Percentiles rank a stretch among this genome's conserved stretches.
Conservation (phyloP, 208 protist species). For the Histomonas meleagridis region DNA sequence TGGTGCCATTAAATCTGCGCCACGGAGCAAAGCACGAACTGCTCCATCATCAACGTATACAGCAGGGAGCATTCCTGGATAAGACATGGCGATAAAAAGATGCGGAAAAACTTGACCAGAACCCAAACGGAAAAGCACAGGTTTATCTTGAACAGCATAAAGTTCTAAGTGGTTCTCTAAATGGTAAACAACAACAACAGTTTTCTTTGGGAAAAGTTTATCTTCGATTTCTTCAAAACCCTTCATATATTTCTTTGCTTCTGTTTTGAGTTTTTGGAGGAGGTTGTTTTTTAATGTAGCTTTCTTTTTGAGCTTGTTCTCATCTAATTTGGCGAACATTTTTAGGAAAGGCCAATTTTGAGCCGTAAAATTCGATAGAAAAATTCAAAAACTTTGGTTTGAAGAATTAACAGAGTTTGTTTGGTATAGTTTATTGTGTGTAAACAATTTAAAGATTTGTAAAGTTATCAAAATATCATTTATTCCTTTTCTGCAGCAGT, state of each 20-base stretch:
- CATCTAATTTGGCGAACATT: not conserved
- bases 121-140: not conserved
- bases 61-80: not conserved
- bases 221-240: not conserved
- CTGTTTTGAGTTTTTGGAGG: not conserved
- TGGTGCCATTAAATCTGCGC: conserved; percentile 6
- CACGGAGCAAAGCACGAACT: not conserved
- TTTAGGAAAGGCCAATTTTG: too few species aligned
- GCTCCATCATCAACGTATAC: conserved; percentile 17
- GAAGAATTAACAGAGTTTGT: too few species aligned
- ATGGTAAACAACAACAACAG: not conserved
- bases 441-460: too few species aligned
- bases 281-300: not conserved
- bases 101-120: not conserved
- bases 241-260: not conserved
- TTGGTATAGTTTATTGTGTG: too few species aligned
- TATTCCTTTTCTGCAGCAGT: too few species aligned
- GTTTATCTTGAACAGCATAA: not conserved
- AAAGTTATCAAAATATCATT: too few species aligned
- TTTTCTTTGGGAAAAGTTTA: not conserved
- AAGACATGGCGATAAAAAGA: not conserved
- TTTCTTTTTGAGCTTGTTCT: not conserved
- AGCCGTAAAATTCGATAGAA: too few species aligned
- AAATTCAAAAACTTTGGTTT: too few species aligned
- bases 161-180: not conserved